Percentiles rank a stretch among this genome's conserved stretches.
Conservation (phyloP, 2,329 filamentous ascomycete species). For the Ambrosiella cleistominuta region DNA sequence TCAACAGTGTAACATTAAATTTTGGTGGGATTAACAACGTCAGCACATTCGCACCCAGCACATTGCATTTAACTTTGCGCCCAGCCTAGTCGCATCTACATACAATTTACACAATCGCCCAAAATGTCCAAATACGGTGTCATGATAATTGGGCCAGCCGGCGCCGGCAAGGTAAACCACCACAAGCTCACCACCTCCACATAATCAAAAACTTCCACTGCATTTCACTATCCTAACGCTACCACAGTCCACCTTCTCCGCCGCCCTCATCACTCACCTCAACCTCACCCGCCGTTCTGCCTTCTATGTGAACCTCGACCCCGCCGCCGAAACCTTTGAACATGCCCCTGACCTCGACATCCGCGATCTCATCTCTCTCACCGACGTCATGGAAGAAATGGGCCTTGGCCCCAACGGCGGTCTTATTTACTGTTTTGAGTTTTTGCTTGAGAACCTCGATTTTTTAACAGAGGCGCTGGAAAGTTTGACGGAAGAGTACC, state of each 20-base stretch:
- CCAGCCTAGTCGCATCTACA: neutral
- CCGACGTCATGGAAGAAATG: constrained; percentile 95
- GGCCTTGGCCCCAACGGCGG: constrained; percentile 80
- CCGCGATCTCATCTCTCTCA: constrained; percentile 80
- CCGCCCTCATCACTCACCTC: constrained; percentile 80
- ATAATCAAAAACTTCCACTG: neutral
- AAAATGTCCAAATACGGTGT: constrained; percentile 84
- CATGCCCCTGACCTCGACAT: constrained; percentile 90
- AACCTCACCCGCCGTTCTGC: constrained; percentile 79
- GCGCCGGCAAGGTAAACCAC: constrained; percentile 62
- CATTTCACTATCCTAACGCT: constrained; percentile 19
- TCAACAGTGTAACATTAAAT: neutral
- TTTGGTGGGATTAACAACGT: neutral
- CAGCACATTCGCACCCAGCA: neutral
- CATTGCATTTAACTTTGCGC: constrained; percentile 15
- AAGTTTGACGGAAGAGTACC: constrained; percentile 76
- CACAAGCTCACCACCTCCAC: constrained; percentile 2
- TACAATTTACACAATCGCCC: neutral
- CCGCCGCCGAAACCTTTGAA: constrained; percentile 80
- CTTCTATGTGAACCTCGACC: constrained; percentile 97
- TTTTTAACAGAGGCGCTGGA: constrained; percentile 77
- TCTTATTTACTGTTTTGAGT: constrained; percentile 92
- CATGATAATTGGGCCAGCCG: constrained; percentile 90
- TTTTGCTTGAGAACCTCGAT: constrained; percentile 83
- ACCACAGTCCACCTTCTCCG: constrained; percentile 68